These are phyloP conservation scores for Quercus cerris DNA, from an alignment of 306 rosid species.

Conservation along the genomic window DNA sequence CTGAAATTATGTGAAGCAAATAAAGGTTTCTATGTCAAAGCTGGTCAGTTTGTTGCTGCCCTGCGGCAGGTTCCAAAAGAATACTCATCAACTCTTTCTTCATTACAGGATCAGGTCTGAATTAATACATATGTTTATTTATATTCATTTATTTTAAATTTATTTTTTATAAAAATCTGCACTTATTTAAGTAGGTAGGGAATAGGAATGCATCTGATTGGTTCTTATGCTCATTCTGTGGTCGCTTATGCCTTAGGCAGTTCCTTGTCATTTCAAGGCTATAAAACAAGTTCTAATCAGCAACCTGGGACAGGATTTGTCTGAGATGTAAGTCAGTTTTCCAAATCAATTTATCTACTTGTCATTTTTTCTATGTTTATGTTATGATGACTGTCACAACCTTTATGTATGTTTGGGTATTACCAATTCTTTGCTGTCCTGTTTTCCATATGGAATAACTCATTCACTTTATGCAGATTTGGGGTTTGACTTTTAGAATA, in stretches of 20 bases:
- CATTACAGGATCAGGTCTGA: conserved; percentile 75
- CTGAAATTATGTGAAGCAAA: conserved; percentile 72
- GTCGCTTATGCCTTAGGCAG: conserved; percentile 55
- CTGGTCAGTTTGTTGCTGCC: conserved; percentile 82
- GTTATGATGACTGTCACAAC: background rate
- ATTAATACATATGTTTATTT: background rate
- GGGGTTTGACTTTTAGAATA: background rate
- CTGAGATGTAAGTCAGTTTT: conserved; percentile 58
- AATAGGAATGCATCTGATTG: background rate
- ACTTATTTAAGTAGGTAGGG: background rate
- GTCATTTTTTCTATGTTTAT: background rate
- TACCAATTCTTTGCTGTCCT: background rate
- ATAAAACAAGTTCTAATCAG: conserved; percentile 49
- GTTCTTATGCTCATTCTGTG: conserved; percentile 24
- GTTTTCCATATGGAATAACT: background rate
- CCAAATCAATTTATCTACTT: background rate
- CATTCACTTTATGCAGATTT: background rate
- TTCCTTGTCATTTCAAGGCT: conserved; percentile 63
- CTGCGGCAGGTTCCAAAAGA: conserved; percentile 69
- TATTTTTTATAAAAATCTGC: background rate
- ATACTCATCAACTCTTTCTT: conserved; percentile 65
- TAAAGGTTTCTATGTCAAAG: conserved; percentile 90
- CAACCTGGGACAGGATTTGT: conserved; percentile 61
- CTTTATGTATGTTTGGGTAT: background rate
- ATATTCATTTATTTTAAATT: background rate